Evolutionary conservation across 257 asterid genomes (phyloP).

Genomic region (Solanum etuberosum): DNA sequence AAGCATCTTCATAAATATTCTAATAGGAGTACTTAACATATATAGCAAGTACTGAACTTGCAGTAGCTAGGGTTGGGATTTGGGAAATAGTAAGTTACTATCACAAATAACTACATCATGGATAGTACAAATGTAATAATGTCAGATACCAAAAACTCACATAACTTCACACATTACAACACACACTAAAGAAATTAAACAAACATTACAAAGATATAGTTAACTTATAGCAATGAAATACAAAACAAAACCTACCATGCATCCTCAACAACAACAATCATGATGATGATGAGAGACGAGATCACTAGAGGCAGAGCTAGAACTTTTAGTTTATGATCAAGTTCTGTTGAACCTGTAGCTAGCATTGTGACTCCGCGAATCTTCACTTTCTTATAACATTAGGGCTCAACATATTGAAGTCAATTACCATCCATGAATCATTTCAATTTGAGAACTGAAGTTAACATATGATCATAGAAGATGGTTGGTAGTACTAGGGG

Average conservation of each 20-base stretch:
- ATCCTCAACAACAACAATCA: not conserved
- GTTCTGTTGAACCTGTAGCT: not conserved
- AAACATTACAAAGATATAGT: not conserved
- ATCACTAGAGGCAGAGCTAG: not conserved
- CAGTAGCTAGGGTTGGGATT: not conserved
- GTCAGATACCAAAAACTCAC: not conserved
- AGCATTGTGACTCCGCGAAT: not conserved
- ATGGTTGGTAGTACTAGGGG: slow-evolving; percentile 14
- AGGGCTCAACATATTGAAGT: not conserved
- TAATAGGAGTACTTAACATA: not conserved
- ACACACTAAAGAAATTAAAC: not conserved
- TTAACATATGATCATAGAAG: slow-evolving; percentile 9
- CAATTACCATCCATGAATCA: not conserved
- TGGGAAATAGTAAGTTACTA: not conserved
- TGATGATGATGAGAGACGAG: not conserved
- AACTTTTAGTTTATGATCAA: not conserved
- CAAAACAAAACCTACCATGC: not conserved
- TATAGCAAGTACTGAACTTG: not conserved
- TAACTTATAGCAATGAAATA: not conserved
- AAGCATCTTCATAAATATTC: not conserved
- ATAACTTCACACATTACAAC: not conserved
- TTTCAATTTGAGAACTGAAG: not conserved
- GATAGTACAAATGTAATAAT: not conserved
- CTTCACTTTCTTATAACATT: not conserved
- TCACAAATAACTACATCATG: not conserved